Conservation (phyloP, 78 protist genomes). For the Guillardia theta region DNA sequence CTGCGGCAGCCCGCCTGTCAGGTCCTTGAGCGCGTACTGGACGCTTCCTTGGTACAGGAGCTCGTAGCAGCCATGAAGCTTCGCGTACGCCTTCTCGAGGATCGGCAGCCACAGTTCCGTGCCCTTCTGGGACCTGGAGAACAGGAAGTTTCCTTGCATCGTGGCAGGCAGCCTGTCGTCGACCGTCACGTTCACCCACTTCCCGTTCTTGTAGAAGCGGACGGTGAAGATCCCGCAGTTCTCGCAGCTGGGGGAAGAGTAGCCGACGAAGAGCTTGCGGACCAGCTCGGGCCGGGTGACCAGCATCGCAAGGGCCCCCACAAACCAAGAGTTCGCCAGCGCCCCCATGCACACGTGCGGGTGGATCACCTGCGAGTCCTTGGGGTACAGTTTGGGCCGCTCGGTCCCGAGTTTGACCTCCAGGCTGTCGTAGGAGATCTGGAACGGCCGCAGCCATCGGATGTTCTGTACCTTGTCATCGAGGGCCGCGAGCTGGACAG, state of each 20-base stretch:
- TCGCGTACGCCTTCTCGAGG: slow-evolving; percentile 25
- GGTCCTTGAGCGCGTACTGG: not conserved
- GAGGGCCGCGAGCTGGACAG: not conserved
- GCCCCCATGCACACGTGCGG: too few relatives aligned
- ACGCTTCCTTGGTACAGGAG: not conserved
- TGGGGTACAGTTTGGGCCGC: not conserved
- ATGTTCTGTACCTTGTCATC: not conserved
- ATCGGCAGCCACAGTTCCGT: not conserved
- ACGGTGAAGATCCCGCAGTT: not conserved
- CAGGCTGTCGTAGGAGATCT: not conserved
- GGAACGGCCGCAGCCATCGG: not conserved
- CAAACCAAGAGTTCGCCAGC: not conserved
- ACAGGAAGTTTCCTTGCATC: not conserved
- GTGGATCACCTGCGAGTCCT: too few relatives aligned
- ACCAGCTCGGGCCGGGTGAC: not conserved
- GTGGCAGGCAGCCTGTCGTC: not conserved
- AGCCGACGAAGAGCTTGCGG: not conserved
- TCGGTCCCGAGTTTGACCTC: not conserved
- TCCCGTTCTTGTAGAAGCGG: not conserved
- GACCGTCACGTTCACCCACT: not conserved
- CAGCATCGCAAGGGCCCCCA: not conserved
- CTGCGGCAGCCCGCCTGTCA: slow-evolving; percentile 22
- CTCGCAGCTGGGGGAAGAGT: not conserved
- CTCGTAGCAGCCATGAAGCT: slow-evolving; percentile 45
- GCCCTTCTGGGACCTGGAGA: not conserved